Base-by-base conservation (phyloP, 129 eudicot species). In the Flaveria robusta region DNA sequence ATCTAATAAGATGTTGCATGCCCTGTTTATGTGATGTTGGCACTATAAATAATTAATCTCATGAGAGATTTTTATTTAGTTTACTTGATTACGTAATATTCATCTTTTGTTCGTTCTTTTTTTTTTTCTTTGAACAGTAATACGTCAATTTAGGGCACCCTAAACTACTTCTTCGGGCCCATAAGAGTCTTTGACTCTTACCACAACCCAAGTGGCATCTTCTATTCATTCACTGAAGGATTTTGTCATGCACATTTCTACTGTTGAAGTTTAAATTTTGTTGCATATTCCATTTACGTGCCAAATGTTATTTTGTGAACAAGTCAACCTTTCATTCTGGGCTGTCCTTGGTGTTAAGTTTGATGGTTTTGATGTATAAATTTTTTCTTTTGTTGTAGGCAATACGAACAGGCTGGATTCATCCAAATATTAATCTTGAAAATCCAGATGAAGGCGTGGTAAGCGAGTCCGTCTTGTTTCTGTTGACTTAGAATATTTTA, bases 361-460 rank as follows among this genome's bases (percentile, higher is more conserved):
- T 16, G 29, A 12, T 39, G 18, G n/a, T 18, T 74, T 34, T 26
- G 23, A 22, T 14, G 22, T 46, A 3, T 13, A 5, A 6, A 4
- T 10, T 16, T 45, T n/a, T 34, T 26, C n/a, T 20, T 69, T 82
- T 72, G 78, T 81, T 82, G 85, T 37, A 93, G 98, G 98, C 98
- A 59, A 93, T 93, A 77, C 87, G 88, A 45, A 93, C 98, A 29
- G 98, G 98, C 37, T 93, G 98, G 97, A 68, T 93, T 67, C 97
- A 93, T 82, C 98, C 98, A 82, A 93, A 93, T 84, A 74, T 93
- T 71, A 93, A 93, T 79, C 98, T 93, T 78, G 98, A 93, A 77
- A 87, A 82, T 81, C 98, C 98, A 77, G 98, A 90, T 66, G 81
- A 84, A 74, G 89, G 90, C 50, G 92, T 93, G 92, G 98, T 93